Conservation (phyloP, 495 filamentous ascomycete species). For the Podospora comata region DNA sequence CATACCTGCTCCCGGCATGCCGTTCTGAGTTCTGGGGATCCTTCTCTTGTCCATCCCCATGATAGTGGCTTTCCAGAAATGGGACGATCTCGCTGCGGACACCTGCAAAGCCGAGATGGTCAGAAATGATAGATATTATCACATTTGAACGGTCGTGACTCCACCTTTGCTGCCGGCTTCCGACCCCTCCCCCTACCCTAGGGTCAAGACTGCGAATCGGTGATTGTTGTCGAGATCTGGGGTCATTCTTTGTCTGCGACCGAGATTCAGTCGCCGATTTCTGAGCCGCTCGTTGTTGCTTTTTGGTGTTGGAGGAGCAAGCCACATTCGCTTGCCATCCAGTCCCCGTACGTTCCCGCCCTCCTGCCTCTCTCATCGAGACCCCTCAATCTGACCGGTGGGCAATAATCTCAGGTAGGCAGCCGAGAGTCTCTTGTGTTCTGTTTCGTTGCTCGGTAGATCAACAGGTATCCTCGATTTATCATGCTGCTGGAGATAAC, state of each 20-base stretch:
- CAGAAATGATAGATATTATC: not conserved
- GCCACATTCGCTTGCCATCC: not conserved
- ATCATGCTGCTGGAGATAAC: not conserved
- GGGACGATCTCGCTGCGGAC: not conserved
- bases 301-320: conserved; percentile 5
- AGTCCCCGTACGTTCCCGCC: not conserved
- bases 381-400: conserved; percentile 1
- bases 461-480: not conserved
- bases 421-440: not conserved
- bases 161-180: not conserved
- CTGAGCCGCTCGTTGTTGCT: conserved; percentile 1
- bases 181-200: not conserved
- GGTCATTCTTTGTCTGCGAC: not conserved
- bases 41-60: not conserved
- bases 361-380: conserved; percentile 3
- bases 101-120: not conserved
- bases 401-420: not conserved
- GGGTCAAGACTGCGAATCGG: not conserved
- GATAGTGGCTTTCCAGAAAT: not conserved
- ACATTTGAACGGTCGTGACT: not conserved
- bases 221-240: not conserved
- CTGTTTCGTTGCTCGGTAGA: not conserved
- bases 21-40: not conserved
- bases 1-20: not conserved
- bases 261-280: conserved; percentile 3